A percentile compares a stretch with the other conserved stretches of the same genome.
These are phyloP conservation scores for Coniochaeta pulveracea DNA, from an alignment of 2,329 filamentous ascomycete genomes.

Conservation along the genomic window DNA sequence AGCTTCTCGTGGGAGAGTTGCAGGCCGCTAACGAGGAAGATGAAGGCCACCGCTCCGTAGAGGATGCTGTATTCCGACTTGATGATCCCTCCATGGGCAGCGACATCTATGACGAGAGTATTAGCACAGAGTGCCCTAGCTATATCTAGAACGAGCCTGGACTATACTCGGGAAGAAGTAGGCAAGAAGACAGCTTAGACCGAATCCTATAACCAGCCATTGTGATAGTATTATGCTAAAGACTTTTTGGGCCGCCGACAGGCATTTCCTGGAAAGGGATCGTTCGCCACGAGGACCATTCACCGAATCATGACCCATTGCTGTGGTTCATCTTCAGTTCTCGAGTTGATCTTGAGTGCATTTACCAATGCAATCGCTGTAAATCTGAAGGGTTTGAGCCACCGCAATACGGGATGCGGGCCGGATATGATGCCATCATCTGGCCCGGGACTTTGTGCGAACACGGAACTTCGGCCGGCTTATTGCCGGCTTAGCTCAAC, in stretches of 20 bases:
- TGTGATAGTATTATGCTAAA: slow-evolving; percentile 35
- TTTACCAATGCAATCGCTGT: too few species aligned
- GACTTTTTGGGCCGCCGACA: neutral
- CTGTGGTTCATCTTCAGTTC: too few species aligned
- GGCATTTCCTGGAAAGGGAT: neutral
- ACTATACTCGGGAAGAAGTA: slow-evolving; percentile 31
- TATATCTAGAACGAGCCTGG: neutral
- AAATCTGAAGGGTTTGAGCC: too few species aligned
- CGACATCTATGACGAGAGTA: slow-evolving; percentile 24
- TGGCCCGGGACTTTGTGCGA: too few species aligned
- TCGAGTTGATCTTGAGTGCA: too few species aligned
- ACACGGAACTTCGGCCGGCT: too few species aligned
- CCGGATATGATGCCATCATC: too few species aligned
- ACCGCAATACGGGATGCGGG: too few species aligned
- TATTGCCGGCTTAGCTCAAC: too few species aligned
- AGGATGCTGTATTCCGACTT: slow-evolving; percentile 49
- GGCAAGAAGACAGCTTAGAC: slow-evolving; percentile 34
- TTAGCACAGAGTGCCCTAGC: neutral
- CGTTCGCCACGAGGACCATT: neutral
- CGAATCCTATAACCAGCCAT: slow-evolving; percentile 55
- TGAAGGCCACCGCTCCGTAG: slow-evolving; percentile 57
- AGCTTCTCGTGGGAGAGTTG: slow-evolving; percentile 55
- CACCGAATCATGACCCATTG: too few species aligned
- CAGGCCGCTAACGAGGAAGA: slow-evolving; percentile 61
- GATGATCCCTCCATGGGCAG: slow-evolving; percentile 33